These are phyloP conservation scores for Asterochloris sp. DNA, from an alignment of 139 green algal species.

Conservation along the genomic window DNA sequence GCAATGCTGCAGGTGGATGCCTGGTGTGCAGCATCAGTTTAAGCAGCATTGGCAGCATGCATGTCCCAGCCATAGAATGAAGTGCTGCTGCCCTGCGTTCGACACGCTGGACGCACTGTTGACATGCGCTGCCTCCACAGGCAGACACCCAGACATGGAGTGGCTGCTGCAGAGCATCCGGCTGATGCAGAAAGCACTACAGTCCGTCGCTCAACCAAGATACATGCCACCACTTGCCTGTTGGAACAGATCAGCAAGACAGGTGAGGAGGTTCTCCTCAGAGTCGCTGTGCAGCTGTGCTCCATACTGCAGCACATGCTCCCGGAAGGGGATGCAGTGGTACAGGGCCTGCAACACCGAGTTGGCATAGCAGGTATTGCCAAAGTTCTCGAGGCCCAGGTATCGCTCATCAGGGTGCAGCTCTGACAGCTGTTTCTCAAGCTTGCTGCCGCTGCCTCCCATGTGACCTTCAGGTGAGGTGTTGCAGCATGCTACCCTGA, in stretches of 20 bases:
- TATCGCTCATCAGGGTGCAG: slow-evolving; percentile 77
- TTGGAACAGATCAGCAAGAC: slow-evolving; percentile 86
- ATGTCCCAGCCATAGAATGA: no score
- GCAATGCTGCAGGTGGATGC: no score
- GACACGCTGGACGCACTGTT: neutral
- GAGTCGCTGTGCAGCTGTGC: slow-evolving; percentile 19
- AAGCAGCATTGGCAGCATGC: no score
- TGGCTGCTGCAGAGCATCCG: neutral
- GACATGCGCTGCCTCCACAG: no score
- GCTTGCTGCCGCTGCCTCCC: slow-evolving; percentile 58
- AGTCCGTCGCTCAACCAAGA: neutral
- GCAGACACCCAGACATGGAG: neutral
- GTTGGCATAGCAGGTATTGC: slow-evolving; percentile 99
- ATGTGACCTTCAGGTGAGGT: slow-evolving; percentile 31
- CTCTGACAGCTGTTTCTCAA: slow-evolving; percentile 64
- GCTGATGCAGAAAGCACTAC: neutral
- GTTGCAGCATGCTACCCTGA: no score
- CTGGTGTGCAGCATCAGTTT: no score
- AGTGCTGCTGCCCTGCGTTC: neutral
- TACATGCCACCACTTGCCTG: slow-evolving; percentile 40
- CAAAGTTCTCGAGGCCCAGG: slow-evolving; percentile 98
- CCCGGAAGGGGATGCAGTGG: slow-evolving; percentile 82
- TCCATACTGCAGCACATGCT: slow-evolving; percentile 78
- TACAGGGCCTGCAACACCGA: slow-evolving; percentile 92
- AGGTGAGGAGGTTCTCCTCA: slow-evolving; percentile 88